phyloP scores from a whole-genome alignment of 352 stramenopile species.

The Blastocystis sp. region DNA sequence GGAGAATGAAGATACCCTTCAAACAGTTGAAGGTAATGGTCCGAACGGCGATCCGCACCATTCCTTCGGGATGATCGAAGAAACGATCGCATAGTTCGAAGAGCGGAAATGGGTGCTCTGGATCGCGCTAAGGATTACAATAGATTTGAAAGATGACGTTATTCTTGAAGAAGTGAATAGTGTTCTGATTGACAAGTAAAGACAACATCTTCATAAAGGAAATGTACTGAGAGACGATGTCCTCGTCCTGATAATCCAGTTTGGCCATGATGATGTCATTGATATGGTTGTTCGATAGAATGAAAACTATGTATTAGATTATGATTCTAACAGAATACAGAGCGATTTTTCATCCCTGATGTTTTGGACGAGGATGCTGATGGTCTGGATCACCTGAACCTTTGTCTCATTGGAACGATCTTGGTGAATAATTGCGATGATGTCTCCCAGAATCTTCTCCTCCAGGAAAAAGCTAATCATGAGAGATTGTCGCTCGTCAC shows the following conservation, averaged over 20 bases:
- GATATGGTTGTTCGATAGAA: conserved; percentile 60
- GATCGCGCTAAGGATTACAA: conserved; percentile 14
- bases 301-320: conserved; percentile 3
- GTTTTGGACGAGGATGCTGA: conserved; percentile 61
- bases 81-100: conserved; percentile 56
- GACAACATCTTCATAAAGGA: conserved; percentile 60
- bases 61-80: conserved; percentile 59
- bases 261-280: conserved; percentile 57
- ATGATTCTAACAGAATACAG: conserved; percentile 22
- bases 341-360: conserved; percentile 57
- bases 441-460: conserved; percentile 55
- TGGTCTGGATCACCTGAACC: conserved; percentile 60
- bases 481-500: background rate
- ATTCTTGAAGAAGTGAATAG: conserved; percentile 60
- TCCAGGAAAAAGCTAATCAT: conserved; percentile 58
- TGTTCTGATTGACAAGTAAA: conserved; percentile 58
- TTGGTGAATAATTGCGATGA: conserved; percentile 57
- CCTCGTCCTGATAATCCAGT: conserved; percentile 60
- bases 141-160: background rate
- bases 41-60: conserved; percentile 59
- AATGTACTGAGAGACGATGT: conserved; percentile 60
- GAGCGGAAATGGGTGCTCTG: conserved; percentile 56
- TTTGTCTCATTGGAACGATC: conserved; percentile 51
- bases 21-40: conserved; percentile 60
- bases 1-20: background rate